Conservation (phyloP, 2,329 filamentous ascomycete species). For the Annulohypoxylon truncatum region DNA sequence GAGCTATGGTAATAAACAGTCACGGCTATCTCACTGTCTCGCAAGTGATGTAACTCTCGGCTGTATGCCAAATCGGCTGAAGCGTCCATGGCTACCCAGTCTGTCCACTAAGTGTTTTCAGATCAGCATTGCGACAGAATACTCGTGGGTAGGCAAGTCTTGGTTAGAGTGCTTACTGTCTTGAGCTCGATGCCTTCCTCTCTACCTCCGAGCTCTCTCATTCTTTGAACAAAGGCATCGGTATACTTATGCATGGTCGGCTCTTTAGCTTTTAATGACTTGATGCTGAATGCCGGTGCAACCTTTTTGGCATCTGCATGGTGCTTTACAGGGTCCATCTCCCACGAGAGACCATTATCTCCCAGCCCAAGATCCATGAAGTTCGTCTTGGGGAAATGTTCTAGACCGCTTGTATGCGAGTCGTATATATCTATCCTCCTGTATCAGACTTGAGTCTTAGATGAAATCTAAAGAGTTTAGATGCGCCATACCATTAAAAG, state of each 20-base stretch:
- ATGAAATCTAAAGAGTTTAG: background rate
- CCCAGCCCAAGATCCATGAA: constrained; percentile 25
- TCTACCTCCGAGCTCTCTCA: background rate
- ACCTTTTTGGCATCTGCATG: constrained; percentile 35
- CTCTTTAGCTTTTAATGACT: background rate
- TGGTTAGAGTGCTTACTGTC: background rate
- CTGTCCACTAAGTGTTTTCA: background rate
- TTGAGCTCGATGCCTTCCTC: background rate
- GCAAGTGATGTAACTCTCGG: constrained; percentile 34
- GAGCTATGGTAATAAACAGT: background rate
- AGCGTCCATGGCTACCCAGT: constrained; percentile 42
- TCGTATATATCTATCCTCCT: constrained; percentile 9
- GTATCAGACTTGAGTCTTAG: background rate
- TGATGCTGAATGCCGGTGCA: constrained; percentile 18
- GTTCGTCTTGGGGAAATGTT: constrained; percentile 30
- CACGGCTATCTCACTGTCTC: constrained; percentile 32
- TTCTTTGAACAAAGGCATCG: background rate
- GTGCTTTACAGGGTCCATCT: constrained; percentile 32
- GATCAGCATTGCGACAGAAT: background rate
- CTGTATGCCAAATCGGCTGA: constrained; percentile 41
- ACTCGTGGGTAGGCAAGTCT: background rate
- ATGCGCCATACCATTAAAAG: constrained; percentile 1
- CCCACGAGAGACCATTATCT: constrained; percentile 34
- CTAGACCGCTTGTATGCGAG: constrained; percentile 17
- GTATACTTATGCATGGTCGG: background rate